Conservation (phyloP, 1,139 yeast genomes). For the Lodderomyces parapsilosis region DNA sequence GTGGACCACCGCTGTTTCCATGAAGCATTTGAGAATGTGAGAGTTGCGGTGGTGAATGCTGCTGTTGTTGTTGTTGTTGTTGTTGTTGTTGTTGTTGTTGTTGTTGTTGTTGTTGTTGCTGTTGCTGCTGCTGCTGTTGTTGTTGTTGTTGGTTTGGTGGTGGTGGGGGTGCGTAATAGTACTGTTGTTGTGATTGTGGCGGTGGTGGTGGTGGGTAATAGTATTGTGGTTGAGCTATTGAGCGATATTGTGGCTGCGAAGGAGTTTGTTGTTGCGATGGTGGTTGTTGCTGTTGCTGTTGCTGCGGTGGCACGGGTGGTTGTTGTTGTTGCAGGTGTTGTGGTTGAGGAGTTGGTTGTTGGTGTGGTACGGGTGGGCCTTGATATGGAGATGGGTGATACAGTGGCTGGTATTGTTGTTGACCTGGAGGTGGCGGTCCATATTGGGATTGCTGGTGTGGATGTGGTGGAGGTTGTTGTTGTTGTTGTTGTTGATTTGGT, state of each 20-base stretch:
- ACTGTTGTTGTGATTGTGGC: conserved; percentile 10
- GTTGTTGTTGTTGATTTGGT: conserved; percentile 12
- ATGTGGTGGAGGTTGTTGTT: conserved; percentile 14
- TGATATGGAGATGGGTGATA: conserved; percentile 13
- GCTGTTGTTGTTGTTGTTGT: conserved; percentile 14
- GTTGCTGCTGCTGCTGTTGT: conserved; percentile 8
- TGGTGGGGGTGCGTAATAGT: conserved; percentile 18
- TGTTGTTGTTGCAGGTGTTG: conserved; percentile 12
- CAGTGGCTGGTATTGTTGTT: conserved; percentile 7
- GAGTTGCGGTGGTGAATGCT: conserved; percentile 15
- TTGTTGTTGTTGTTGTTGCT: conserved; percentile 5
- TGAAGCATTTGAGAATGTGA: conserved; percentile 16
- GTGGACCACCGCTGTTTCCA: too few relatives aligned
- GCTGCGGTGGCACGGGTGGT: too few relatives aligned
- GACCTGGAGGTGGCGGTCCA: conserved; percentile 2
- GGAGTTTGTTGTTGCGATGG: conserved; percentile 17
- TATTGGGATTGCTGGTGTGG: conserved; percentile 15
- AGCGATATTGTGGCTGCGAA: conserved; percentile 6
- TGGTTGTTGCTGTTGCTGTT: conserved; percentile 18
- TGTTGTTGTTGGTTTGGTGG: conserved; percentile 17
- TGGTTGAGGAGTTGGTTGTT: conserved; percentile 5
- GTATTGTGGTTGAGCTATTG: conserved; percentile 11
- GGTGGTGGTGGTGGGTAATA: conserved; percentile 12
- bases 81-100: conserved; percentile 11
- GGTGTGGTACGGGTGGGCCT: conserved; percentile 8